Base-by-base conservation (phyloP, 2,329 filamentous ascomycete species). In the Ophiostoma piceae region DNA sequence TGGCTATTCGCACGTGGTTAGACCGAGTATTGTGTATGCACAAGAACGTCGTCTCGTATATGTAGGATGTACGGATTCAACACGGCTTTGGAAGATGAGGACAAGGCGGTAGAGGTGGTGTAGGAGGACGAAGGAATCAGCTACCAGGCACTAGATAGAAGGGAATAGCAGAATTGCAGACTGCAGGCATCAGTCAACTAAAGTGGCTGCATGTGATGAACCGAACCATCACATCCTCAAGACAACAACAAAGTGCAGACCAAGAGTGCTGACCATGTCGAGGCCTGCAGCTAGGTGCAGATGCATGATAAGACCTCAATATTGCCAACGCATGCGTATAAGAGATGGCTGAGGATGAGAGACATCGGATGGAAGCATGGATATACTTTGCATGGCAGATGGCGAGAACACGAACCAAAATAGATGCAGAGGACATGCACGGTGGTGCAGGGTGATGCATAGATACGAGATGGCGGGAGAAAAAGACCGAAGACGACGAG, bases 241-340 rank as follows among this genome's bases (percentile, higher is more conserved):
- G 43, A 47, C 16, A 47, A n/a, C 43, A 47, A 16, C 19, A n/a
- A 47, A 47, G 16, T 47, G 43, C 43, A 47, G 43, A 19, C 43
- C 35, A 35, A n/a, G 19, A 19, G 43, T 47, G 43, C 43, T 19
- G 43, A 19, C 43, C 43, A 47, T 5, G 43, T n/a, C 14, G 16
- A 19, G 7, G 11, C 43, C 43, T 47, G 43, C 43, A 47, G 43
- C 16, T 47, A 26, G 51, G 6, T 29, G 51, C 51, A 37, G 29
- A 35, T 64, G 60, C 60, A 64, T 64, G 11, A 64, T 37, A 64
- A 64, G 26, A 39, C 2, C 29, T 29, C 32, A 64, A 9, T 37
- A 64, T 64, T 64, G 60, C 29, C 60, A 64, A 64, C 60, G 14
- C 60, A 64, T 64, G 60, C 60, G 60, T 64, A 35, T 35, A 35